A percentile compares a stretch with the other conserved stretches of the same genome.
Evolutionary conservation across 2,329 filamentous ascomycete species (phyloP).

Genomic region (Neofusicoccum sp.): DNA sequence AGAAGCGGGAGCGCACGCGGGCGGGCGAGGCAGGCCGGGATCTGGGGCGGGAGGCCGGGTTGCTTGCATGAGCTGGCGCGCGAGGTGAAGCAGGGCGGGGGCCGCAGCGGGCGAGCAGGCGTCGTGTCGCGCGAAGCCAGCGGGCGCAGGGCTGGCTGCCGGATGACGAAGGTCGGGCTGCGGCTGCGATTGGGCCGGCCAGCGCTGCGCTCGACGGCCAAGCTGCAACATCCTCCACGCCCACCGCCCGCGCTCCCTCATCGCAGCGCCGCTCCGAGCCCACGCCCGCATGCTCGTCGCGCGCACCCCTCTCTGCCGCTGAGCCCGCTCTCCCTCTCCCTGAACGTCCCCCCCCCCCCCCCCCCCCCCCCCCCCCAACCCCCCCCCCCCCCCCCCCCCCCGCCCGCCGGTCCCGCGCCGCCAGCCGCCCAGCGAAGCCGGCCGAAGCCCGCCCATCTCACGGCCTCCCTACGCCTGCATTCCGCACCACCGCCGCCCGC

Average conservation of each 20-base stretch:
- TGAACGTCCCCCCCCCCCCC: slow-evolving; percentile 71
- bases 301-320: neutral
- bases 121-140: neutral
- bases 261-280: neutral
- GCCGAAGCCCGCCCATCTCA: slow-evolving; percentile 6
- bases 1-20: too few species aligned
- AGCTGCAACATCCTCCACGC: slow-evolving; percentile 5
- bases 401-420: slow-evolving; percentile 39
- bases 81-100: neutral
- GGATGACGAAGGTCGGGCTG: slow-evolving; percentile 7
- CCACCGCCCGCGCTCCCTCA: neutral
- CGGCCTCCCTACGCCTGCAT: slow-evolving; percentile 17
- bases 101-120: neutral
- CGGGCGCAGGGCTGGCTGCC: neutral
- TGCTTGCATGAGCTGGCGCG: neutral
- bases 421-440: slow-evolving; percentile 9
- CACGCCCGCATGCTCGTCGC: neutral
- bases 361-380: slow-evolving; percentile 74
- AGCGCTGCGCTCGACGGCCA: neutral
- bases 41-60: too few species aligned
- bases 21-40: too few species aligned
- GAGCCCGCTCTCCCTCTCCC: slow-evolving; percentile 66
- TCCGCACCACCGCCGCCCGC: neutral
- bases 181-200: neutral
- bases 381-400: slow-evolving; percentile 66